Base-by-base conservation (phyloP, 306 rosid species). In the Morella rubra region DNA sequence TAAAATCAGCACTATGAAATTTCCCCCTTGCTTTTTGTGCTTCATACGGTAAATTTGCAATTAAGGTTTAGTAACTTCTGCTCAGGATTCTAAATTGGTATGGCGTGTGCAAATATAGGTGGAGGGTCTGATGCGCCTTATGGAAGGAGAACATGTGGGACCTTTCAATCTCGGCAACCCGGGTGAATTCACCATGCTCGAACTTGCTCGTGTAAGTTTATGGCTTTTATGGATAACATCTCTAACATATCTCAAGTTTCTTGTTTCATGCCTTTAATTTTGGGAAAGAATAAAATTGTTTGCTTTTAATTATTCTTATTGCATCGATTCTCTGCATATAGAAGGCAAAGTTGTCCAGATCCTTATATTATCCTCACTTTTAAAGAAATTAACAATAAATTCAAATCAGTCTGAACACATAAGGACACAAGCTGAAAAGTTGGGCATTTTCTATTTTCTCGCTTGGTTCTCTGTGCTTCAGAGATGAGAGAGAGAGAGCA, bases 91-190 rank as follows among this genome's bases (percentile, higher is more conserved):
- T 77, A 11, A 80, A 77, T 65, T 71, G 52, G 67, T 70, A 0
- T 76, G 11, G 54, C 9, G 71, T 74, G 68, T 73, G 77, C 54
- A 72, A 59, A 56, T 24, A 75, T 49, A 95, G 99, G 99, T 95
- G 79, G 99, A 95, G 85, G 99, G 99, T 83, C 83, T 95, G 75
- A 95, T 95, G 84, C 90, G 97, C 66, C 93, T 95, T 6, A 95
- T 95, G 99, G 99, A 92, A 87, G 99, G 99, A 66, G 97, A 95
- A 84, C 97, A 95, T 49, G 97, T 92, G 32, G 99, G 99, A 66
- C 99, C 99, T 65, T 95, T 95, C 87, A 95, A 95, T 81, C 97
- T 95, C 1, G 99, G 99, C 37, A 95, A 95, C 45, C 99, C 99
- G 0, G 99, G 99, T 76, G 99, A 95, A 90, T 95, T 95, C 85